phyloP scores from a whole-genome alignment of 495 filamentous ascomycete species.

The Apiosordaria backusii region DNA sequence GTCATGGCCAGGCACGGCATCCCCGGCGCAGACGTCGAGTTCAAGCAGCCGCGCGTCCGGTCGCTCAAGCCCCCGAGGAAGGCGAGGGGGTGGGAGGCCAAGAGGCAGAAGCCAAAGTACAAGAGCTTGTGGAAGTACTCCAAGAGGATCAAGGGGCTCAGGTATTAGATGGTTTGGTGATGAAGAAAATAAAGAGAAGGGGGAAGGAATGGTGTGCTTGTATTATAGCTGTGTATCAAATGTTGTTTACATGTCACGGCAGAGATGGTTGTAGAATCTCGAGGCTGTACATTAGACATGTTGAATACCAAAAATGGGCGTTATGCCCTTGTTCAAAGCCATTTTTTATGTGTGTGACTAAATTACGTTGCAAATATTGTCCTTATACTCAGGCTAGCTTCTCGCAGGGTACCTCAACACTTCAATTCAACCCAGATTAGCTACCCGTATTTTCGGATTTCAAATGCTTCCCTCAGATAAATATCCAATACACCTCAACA shows the following conservation, averaged over 20 bases:
- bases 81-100: conserved; percentile 55
- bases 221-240: background rate
- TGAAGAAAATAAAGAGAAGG: background rate
- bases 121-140: conserved; percentile 51
- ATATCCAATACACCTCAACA: too few species aligned
- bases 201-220: background rate
- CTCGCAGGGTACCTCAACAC: too few species aligned
- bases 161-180: conserved; percentile 13
- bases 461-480: too few species aligned
- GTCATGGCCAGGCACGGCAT: conserved; percentile 81
- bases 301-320: background rate
- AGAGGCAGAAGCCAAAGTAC: conserved; percentile 53
- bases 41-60: conserved; percentile 63
- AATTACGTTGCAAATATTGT: too few species aligned
- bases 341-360: background rate
- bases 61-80: conserved; percentile 51
- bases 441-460: too few species aligned
- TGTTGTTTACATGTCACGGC: background rate
- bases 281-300: background rate
- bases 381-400: too few species aligned
- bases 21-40: conserved; percentile 75
- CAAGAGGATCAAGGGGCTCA: conserved; percentile 38
- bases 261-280: too few species aligned
- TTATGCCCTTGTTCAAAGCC: background rate
- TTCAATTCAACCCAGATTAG: too few species aligned